Evolutionary conservation across 1,139 yeast species (phyloP), one percentile per base, ranked within the genome.

Genomic region (Suhomyces yuchorum): DNA sequence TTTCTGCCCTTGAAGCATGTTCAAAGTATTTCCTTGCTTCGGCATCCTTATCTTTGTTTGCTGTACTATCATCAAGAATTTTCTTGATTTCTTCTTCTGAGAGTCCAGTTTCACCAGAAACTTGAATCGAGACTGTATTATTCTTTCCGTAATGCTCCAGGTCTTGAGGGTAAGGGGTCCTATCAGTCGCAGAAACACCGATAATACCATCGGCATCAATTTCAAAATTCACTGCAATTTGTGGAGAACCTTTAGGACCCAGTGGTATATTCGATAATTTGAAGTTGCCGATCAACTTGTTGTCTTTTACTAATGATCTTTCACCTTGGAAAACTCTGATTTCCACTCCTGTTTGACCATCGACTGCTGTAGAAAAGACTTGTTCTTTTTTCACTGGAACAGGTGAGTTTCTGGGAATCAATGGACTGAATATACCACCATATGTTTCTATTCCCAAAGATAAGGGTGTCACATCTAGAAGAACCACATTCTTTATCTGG

Each of bases 151-250:
- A 63, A 48, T 65, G 58, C 11, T 60, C 63, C 51, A 59, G 58
- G 32, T 59, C 69, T 43, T 67, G 63, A 0, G 76, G 72, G 51
- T 73, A 72, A 19, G 84, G 81, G 0, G 85, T 82, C 54, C 78
- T 80, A 58, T 87, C 95, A 23, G 73, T 71, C 0, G 93, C 95
- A 50, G 84, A 75, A 1, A 87, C 93, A 55, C 84, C 84, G 47
- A 87, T 84, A 43, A 87, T 87, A 14, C 96, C 95, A 67, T 87
- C 93, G 0, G 91, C 92, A 67, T 87, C 92, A 48, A 87, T 84
- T 61, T 82, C 89, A 66, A 86, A 87, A 1, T 81, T 72, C 8
- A 87, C 93, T 24, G 80, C 82, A 50, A 87, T 84, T 60, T 87
- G 89, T 3, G 95, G 92, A 6, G 77, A 77, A 15, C 95, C 93